These are phyloP conservation scores for Conringia planisiliqua DNA, from an alignment of 345 rosid genomes.

Conservation along the genomic window DNA sequence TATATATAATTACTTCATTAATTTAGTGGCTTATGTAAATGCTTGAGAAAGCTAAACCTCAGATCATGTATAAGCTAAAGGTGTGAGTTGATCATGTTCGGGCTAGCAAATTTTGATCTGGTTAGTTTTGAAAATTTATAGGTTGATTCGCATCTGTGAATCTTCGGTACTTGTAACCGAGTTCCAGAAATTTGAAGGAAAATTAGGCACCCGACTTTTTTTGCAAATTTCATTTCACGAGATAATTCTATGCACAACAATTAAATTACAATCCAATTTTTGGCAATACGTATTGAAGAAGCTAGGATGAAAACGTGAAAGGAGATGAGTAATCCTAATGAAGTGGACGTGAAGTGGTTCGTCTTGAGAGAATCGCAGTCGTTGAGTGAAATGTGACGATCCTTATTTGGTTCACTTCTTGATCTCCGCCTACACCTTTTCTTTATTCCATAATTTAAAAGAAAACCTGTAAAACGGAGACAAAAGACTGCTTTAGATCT, in stretches of 20 bases:
- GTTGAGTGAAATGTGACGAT: conserved; percentile 13
- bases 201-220: background rate
- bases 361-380: conserved; percentile 4
- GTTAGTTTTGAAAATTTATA: background rate
- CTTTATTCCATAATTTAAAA: conserved; percentile 49
- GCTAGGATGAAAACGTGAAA: conserved; percentile 39
- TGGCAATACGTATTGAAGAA: conserved; percentile 15
- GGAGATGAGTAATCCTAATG: conserved; percentile 29
- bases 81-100: background rate
- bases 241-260: conserved; percentile 24
- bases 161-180: background rate
- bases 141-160: background rate
- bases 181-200: background rate
- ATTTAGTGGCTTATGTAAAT: background rate
- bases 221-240: conserved; percentile 3
- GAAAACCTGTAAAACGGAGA: conserved; percentile 40
- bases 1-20: background rate
- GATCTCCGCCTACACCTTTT: conserved; percentile 39
- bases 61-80: background rate
- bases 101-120: background rate
- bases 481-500: background rate
- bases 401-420: conserved; percentile 28
- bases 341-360: conserved; percentile 38
- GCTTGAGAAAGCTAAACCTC: background rate
- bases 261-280: background rate